Conservation (phyloP, 352 stramenopile species). For the Poterioochromonas sp. region DNA sequence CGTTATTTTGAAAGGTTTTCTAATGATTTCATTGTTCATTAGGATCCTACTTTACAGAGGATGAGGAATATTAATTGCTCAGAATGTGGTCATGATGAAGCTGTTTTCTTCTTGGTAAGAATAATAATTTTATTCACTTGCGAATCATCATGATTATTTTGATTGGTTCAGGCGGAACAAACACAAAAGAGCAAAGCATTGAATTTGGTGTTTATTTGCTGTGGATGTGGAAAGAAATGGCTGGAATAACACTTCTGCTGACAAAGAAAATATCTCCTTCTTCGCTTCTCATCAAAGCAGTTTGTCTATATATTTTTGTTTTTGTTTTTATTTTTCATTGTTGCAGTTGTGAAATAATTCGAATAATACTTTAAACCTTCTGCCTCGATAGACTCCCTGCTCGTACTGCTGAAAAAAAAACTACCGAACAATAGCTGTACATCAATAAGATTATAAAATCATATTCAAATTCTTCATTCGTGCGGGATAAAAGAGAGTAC, state of each 20-base stretch:
- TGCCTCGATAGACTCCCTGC: no score
- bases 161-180: slow-evolving; percentile 8
- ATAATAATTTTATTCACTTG: background rate
- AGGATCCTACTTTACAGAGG: slow-evolving; percentile 22
- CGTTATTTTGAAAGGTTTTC: background rate
- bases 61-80: background rate
- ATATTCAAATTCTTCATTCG: no score
- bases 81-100: slow-evolving; percentile 28
- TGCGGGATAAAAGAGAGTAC: no score
- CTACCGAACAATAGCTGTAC: no score
- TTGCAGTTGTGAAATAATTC: background rate
- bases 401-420: no score
- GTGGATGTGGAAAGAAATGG: slow-evolving; percentile 22
- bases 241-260: background rate
- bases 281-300: background rate
- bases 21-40: background rate
- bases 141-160: background rate
- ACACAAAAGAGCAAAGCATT: background rate
- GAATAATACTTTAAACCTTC: no score
- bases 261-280: background rate
- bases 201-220: slow-evolving; percentile 19
- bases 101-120: slow-evolving; percentile 26
- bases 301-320: background rate
- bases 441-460: no score
- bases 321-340: background rate